These are phyloP conservation scores for Venturia oleaginea DNA, from an alignment of 2,329 filamentous ascomycete species.

Conservation along the genomic window DNA sequence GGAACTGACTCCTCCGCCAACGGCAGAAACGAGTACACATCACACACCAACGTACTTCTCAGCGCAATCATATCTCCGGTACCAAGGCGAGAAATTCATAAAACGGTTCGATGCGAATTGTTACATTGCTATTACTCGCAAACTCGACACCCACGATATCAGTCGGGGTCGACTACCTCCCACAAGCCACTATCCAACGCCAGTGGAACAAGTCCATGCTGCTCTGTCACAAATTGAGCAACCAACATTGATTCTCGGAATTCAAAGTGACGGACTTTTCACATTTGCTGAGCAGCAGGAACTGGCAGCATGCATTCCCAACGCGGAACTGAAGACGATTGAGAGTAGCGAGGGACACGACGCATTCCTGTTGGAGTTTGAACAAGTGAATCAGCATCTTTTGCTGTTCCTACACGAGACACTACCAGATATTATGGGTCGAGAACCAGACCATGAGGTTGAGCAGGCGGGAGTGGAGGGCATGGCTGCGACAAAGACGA, in stretches of 20 bases:
- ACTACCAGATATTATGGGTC: conserved; percentile 78
- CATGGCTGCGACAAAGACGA: conserved; percentile 67
- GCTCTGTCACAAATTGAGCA: conserved; percentile 78
- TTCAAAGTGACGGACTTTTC: conserved; percentile 91
- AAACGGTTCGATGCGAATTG: conserved; percentile 97
- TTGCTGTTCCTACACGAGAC: conserved; percentile 74
- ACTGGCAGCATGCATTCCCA: conserved; percentile 69
- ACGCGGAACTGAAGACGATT: conserved; percentile 73
- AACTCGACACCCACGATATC: conserved; percentile 94
- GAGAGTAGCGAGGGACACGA: conserved; percentile 94
- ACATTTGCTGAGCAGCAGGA: conserved; percentile 96
- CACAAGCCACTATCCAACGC: conserved; percentile 23
- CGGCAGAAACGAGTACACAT: conserved; percentile 27
- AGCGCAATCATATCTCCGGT: conserved; percentile 92
- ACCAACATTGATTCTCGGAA: conserved; percentile 83
- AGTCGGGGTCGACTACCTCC: conserved; percentile 57
- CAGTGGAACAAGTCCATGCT: conserved; percentile 50
- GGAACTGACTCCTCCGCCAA: conserved; percentile 17
- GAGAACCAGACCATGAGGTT: conserved; percentile 28
- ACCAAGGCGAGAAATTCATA: conserved; percentile 94
- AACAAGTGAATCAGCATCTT: conserved; percentile 88
- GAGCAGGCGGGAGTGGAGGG: conserved; percentile 27
- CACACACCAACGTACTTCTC: conserved; percentile 75
- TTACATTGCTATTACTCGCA: conserved; percentile 97
- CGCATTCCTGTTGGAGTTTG: conserved; percentile 91